Evolutionary conservation across 116 monocot species (phyloP), one percentile per base, ranked within the genome.

Genomic region (Trichopus zeylanicus): DNA sequence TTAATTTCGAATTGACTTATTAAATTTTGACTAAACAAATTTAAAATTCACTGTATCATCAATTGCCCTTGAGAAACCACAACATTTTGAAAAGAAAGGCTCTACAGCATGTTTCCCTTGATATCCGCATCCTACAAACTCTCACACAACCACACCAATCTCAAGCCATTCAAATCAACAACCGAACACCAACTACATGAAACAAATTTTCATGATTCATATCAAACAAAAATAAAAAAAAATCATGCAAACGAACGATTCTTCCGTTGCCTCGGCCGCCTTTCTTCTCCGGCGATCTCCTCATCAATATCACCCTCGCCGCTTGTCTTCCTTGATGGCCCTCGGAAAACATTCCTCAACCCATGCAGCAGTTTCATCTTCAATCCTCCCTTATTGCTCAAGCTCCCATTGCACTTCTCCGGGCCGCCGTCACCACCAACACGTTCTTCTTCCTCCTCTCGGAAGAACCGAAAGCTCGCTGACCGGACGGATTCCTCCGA

Each of bases 341-440:
- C 29, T 64, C 68, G 29, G 47, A 93, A 85, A 57, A 86, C 56
- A 15, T 46, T 83, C 72, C 59, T 83, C 13, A 94, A 54, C 11
- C 94, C 86, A 15, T 58, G 38, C 51, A 89, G 26, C 79, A 94
- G 34, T 65, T 29, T 82, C 70, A 66, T 31, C 9, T 82, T 79
- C 16, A 89, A 54, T 6, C 63, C 47, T 51, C 16, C 67, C 27
- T 62, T 53, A 12, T 49, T 8, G 59, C 32, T 60, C 38, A 25
- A 7, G 26, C 37, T 51, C 49, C 51, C 54, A 34, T 39, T 53
- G 12, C 57, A 61, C 25, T n/a, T n/a, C 60, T 11, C 29, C 21
- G 51, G 37, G 19, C 29, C 25, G 56, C 21, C 27, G 34, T 6
- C 22, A 6, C 57, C 7, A 39, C 29, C 42, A 26, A 42, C 20